Evolutionary conservation across 768 basidiomycete species (phyloP), one percentile per base, ranked within the genome.

Genomic region (Mycena pura): DNA sequence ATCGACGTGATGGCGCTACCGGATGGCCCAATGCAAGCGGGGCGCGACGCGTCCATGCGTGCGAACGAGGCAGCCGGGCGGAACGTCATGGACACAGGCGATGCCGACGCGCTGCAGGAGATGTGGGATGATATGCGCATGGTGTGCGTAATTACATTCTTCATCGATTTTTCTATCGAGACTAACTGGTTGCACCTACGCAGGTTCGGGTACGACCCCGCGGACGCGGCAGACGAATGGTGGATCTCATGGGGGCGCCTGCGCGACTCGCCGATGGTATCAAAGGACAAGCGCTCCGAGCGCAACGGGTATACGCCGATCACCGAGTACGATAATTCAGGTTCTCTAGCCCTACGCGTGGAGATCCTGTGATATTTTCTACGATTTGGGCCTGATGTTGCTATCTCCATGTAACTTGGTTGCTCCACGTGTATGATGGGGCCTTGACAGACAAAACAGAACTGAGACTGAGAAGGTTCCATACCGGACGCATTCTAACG

Each of bases 81-180:
- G n/a, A 64, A 64, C 15, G 47, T 60, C 10, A 60, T 64, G 63
- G 63, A 64, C 22, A 14, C 48, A 2, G 51, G 39, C 3, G 47
- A 64, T 32, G 24, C 7, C 15, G 27, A 56, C 21, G 28, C n/a
- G 40, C 13, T 64, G 22, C 53, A 59, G 38, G 19, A 17, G 1
- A 64, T 64, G 46, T 51, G 53, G 58, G 63, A 60, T n/a, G 58
- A 56, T 13, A 64, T 60, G 58, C 47, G 57, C n/a, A 60, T 52
- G 47, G 48, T 64, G 63, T 60, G 28, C 10, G 63, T 41, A 15
- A 17, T 46, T 7, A 5, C 31, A 36, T 14, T 21, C 49, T 6
- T 13, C 5, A 7, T 25, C 11, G 10, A 28, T 5, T 6, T 11
- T 19, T 19, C 17, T 7, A 27, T 28, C 13, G 15, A 43, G 31